A percentile compares a stretch with the other conserved stretches of the same genome.
These are phyloP conservation scores for Carnegiea gigantea DNA, from an alignment of 179 eudicot species.

Conservation along the genomic window DNA sequence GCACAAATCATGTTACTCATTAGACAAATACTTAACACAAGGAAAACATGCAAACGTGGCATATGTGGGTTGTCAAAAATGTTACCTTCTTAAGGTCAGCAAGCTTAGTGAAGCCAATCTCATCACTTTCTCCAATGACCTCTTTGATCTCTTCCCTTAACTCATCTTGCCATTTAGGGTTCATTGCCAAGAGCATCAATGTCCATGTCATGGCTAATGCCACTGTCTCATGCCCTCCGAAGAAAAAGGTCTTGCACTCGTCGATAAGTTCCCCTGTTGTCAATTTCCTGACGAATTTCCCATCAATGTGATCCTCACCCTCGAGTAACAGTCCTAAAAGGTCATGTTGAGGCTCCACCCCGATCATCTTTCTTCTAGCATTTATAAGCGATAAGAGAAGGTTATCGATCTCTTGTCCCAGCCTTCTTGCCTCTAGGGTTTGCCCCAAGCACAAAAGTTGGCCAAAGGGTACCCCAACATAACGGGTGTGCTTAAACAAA, in stretches of 20 bases:
- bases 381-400: slow-evolving; percentile 53
- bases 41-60: neutral
- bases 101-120: slow-evolving; percentile 59
- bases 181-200: slow-evolving; percentile 53
- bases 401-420: slow-evolving; percentile 70
- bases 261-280: slow-evolving; percentile 64
- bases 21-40: neutral
- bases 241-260: slow-evolving; percentile 89
- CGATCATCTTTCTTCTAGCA: slow-evolving; percentile 35
- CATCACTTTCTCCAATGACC: slow-evolving; percentile 53
- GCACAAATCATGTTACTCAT: slow-evolving; percentile 5
- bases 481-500: slow-evolving; percentile 65
- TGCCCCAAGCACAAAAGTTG: slow-evolving; percentile 42
- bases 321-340: slow-evolving; percentile 64
- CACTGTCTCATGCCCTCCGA: slow-evolving; percentile 84
- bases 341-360: slow-evolving; percentile 44
- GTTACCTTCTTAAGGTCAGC: slow-evolving; percentile 72
- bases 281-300: slow-evolving; percentile 36
- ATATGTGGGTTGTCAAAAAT: neutral
- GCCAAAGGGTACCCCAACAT: slow-evolving; percentile 79
- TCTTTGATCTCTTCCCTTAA: slow-evolving; percentile 64
- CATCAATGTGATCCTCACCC: slow-evolving; percentile 31
- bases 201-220: slow-evolving; percentile 81
- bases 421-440: slow-evolving; percentile 52
- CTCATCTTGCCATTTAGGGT: slow-evolving; percentile 77